Evolutionary conservation across 768 basidiomycete species (phyloP).

Genomic region (Suillus alpinus): DNA sequence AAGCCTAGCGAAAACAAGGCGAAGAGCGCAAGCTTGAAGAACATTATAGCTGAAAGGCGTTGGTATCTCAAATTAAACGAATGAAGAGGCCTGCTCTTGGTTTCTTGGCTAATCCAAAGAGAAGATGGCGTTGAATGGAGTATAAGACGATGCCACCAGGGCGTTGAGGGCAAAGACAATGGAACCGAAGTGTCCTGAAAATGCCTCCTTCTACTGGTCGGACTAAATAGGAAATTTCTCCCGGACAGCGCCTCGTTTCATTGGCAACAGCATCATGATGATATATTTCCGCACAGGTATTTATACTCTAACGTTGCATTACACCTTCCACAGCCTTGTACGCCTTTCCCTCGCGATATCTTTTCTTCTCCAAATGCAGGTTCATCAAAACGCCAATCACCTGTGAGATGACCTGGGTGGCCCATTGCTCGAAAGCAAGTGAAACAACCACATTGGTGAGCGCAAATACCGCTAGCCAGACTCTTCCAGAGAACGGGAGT

Average conservation of each 20-base stretch:
- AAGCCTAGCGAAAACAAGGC: constrained; percentile 21
- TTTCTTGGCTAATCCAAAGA: constrained; percentile 18
- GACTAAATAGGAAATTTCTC: background rate
- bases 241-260: background rate
- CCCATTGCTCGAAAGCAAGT: constrained; percentile 77
- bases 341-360: constrained; percentile 62
- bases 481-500: constrained; percentile 65
- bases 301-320: constrained; percentile 36
- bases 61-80: constrained; percentile 16
- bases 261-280: background rate
- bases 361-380: constrained; percentile 40
- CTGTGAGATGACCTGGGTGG: constrained; percentile 53
- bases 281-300: background rate
- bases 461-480: constrained; percentile 65
- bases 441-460: constrained; percentile 69
- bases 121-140: constrained; percentile 12
- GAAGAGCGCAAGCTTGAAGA: constrained; percentile 17
- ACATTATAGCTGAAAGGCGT: constrained; percentile 20
- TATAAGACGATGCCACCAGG: constrained; percentile 32
- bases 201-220: background rate
- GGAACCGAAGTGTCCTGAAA: background rate
- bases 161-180: constrained; percentile 15
- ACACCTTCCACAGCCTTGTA: constrained; percentile 87
- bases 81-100: constrained; percentile 40
- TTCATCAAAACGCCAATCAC: constrained; percentile 46